These are phyloP conservation scores for Ormosia semicastrata DNA, from an alignment of 306 rosid species.

Conservation along the genomic window DNA sequence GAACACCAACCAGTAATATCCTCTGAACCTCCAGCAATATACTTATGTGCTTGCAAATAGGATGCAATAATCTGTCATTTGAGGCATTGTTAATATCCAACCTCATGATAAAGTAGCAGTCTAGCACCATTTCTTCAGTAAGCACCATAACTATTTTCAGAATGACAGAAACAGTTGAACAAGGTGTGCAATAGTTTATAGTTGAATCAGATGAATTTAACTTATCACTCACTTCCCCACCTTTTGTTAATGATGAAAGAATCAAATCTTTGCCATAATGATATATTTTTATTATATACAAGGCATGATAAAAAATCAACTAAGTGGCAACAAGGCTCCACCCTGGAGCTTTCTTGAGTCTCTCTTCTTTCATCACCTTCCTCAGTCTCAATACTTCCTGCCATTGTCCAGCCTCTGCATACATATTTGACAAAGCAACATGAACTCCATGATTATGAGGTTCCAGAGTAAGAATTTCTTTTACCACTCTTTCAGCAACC, in stretches of 20 bases:
- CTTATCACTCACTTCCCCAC: neutral
- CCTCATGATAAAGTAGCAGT: neutral
- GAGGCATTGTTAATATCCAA: neutral
- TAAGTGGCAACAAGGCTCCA: conserved; percentile 45
- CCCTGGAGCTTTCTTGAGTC: conserved; percentile 44
- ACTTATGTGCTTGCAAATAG: neutral
- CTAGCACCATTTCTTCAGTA: neutral
- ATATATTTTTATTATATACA: neutral
- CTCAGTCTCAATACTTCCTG: conserved; percentile 45
- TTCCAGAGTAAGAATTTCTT: conserved; percentile 45
- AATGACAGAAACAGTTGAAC: neutral
- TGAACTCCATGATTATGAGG: conserved; percentile 47
- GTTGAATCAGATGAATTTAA: neutral
- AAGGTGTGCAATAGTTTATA: neutral
- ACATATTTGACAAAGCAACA: conserved; percentile 53
- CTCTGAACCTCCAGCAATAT: neutral
- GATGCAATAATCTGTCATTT: neutral
- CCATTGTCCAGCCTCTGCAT: conserved; percentile 57
- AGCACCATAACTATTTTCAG: neutral
- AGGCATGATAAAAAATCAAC: conserved; percentile 3
- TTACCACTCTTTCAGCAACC: conserved; percentile 45
- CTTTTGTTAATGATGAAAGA: neutral
- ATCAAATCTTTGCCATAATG: neutral
- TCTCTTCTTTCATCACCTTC: conserved; percentile 48
- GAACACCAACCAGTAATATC: neutral